Base-by-base conservation (phyloP, 2,329 filamentous ascomycete genomes). In the Ophiostoma pallidulum region DNA sequence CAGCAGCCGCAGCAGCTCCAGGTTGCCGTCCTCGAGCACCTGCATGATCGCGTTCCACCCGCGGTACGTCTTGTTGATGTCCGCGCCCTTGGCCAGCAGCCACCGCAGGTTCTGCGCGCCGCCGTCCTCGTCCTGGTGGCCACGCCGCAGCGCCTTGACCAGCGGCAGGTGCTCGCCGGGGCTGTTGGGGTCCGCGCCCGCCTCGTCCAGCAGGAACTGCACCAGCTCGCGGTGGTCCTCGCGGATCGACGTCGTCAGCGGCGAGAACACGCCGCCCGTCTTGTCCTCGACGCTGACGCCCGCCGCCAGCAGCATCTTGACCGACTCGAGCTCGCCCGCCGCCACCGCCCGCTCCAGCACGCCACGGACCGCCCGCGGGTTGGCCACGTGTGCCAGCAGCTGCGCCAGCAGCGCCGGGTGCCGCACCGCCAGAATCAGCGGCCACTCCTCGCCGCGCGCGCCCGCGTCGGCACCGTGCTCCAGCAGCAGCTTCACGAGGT, bases 111-210 rank as follows among this genome's bases (percentile, higher is more conserved):
- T 68, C 60, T 80, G 73, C 28, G 85, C 69, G 47, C 82, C 76
- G 35, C 77, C 73, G 0, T 74, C 72, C 54, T 83, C 74, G 29
- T 71, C 67, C 8, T 70, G 69, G 46, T 73, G 67, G 56, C 74
- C 74, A 19, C 78, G 68, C 4, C 81, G 73, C 38, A 86, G 70
- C 2, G 82, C 78, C 62, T 85, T 86, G 60, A 86, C 80, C 45
- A 86, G 73, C 8, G 82, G 82, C 10, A 86, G 64, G 61, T 86
- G 82, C 66, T 86, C 82, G 18, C 82, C 82, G 0, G 82, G 80
- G 3, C 41, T 14, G 51, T 56, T 55, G 45, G 54, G 53, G 52
- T 55, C 33, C 39, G 57, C 57, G 8, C 53, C 50, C 33, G 53
- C 51, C 49, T 56, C 52, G 41, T 55, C 45, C 3, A 58, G 51